phyloP scores from a whole-genome alignment of 2,329 filamentous ascomycete genomes.

The Phialemoniopsis sp. region DNA sequence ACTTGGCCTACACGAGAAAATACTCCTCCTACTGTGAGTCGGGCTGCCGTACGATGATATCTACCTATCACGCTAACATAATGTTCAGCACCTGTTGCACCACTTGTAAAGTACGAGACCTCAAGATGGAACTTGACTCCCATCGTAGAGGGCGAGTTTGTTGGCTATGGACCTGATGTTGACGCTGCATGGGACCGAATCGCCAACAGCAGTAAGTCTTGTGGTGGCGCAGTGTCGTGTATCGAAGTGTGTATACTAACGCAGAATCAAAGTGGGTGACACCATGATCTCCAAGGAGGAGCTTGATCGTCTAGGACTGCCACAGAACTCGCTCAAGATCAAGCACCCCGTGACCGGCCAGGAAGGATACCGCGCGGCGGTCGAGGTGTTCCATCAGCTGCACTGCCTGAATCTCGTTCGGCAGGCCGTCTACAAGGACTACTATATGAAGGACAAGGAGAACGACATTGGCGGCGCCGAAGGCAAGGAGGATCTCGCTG shows the following conservation, averaged over 20 bases:
- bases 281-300: slow-evolving; percentile 54
- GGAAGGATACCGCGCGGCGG: slow-evolving; percentile 53
- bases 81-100: slow-evolving; percentile 37
- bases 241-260: too few species aligned
- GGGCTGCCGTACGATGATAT: neutral
- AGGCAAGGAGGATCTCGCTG: slow-evolving; percentile 33
- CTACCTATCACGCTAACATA: neutral
- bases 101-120: slow-evolving; percentile 42
- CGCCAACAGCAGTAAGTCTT: slow-evolving; percentile 33
- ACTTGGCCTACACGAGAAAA: slow-evolving; percentile 25
- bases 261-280: slow-evolving; percentile 43
- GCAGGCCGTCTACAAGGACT: slow-evolving; percentile 43
- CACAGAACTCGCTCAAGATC: slow-evolving; percentile 50
- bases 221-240: too few species aligned
- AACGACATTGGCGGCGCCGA: slow-evolving; percentile 38
- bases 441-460: slow-evolving; percentile 38
- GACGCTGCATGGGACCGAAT: slow-evolving; percentile 54
- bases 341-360: slow-evolving; percentile 51
- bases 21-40: slow-evolving; percentile 35
- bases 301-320: slow-evolving; percentile 45
- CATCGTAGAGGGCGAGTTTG: slow-evolving; percentile 42
- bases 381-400: slow-evolving; percentile 55
- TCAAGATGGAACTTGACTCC: slow-evolving; percentile 44
- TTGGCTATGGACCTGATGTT: slow-evolving; percentile 51
- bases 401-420: slow-evolving; percentile 45